Conservation (phyloP, 2,329 filamentous ascomycete species). For the Trichoderma arundinaceum region DNA sequence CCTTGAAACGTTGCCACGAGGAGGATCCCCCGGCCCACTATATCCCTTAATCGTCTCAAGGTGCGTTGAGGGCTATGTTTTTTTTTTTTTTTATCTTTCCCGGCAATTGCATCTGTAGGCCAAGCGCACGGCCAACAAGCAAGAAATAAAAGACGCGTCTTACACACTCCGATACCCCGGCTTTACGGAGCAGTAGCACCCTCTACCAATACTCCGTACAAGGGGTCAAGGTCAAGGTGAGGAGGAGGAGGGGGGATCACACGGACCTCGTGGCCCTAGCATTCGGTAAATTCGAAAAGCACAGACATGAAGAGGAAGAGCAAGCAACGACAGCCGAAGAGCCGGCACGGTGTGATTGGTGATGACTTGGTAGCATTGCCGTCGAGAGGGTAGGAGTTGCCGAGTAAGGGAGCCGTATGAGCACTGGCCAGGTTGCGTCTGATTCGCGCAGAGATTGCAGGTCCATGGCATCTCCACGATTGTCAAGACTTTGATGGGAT, state of each 20-base stretch:
- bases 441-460: not conserved
- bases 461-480: constrained; percentile 12
- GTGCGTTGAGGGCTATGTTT: not conserved
- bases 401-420: not conserved
- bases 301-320: constrained; percentile 9
- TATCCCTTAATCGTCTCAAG: constrained; percentile 24
- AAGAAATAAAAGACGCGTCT: not conserved
- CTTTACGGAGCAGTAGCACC: not conserved
- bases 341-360: constrained; percentile 4
- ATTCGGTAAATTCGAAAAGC: constrained; percentile 26
- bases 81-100: not conserved
- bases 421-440: not conserved
- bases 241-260: constrained; percentile 6
- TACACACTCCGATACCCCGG: constrained; percentile 14
- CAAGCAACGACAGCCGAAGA: not conserved
- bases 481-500: not conserved
- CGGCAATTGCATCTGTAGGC: not conserved
- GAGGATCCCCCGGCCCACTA: constrained; percentile 6
- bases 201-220: not conserved
- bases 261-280: constrained; percentile 27
- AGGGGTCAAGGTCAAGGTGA: not conserved
- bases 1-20: constrained; percentile 17
- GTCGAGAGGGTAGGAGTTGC: not conserved
- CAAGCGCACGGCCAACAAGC: not conserved
- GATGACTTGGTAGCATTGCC: not conserved